Conservation (phyloP, 148 eudicot genomes). For the Rhododendron ovatum region DNA sequence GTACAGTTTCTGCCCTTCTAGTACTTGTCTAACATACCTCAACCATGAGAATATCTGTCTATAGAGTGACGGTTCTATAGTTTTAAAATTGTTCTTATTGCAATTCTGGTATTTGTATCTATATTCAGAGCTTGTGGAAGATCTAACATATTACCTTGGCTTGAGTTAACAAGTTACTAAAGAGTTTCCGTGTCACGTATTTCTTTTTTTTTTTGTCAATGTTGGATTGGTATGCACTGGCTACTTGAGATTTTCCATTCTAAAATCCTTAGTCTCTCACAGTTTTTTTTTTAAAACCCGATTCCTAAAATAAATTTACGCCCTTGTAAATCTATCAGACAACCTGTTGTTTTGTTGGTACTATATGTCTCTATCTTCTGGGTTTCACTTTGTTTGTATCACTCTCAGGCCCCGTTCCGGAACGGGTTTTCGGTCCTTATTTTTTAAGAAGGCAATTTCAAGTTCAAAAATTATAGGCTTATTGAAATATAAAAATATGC, state of each 20-base stretch:
- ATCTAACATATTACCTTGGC: not conserved
- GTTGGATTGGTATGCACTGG: not conserved
- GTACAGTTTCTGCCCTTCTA: slow-evolving; percentile 28
- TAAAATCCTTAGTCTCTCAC: not conserved
- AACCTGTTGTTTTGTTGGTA: not conserved
- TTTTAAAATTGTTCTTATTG: not conserved
- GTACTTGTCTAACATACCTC: not conserved
- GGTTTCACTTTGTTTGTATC: not conserved
- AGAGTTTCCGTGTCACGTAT: not conserved
- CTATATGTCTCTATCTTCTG: not conserved
- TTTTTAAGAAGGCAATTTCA: too few relatives aligned
- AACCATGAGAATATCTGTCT: not conserved
- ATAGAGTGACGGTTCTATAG: not conserved
- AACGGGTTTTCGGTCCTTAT: too few relatives aligned
- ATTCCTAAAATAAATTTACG: not conserved
- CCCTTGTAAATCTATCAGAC: not conserved
- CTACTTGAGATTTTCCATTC: not conserved
- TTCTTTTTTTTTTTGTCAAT: not conserved
- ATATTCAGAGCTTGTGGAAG: not conserved
- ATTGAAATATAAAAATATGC: too few relatives aligned
- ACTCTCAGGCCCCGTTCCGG: too few relatives aligned
- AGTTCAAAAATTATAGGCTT: too few relatives aligned
- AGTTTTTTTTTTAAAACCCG: not conserved
- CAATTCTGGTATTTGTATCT: not conserved
- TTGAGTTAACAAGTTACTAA: not conserved